These are phyloP conservation scores for Colletotrichum sp. DNA, from an alignment of 2,329 filamentous ascomycete species.

Conservation along the genomic window DNA sequence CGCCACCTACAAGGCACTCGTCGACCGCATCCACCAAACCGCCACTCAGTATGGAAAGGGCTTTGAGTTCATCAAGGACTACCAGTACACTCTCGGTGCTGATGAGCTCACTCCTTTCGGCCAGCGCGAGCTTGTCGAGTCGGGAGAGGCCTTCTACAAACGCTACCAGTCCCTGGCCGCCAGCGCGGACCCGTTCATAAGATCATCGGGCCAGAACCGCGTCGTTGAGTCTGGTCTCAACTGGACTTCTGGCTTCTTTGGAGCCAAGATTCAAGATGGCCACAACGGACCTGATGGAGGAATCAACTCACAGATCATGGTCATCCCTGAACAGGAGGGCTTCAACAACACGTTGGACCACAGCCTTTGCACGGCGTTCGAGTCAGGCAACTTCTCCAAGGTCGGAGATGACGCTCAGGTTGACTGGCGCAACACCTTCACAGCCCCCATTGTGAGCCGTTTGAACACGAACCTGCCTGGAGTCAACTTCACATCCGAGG, in stretches of 20 bases:
- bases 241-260: conserved; percentile 77
- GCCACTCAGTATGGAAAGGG: conserved; percentile 63
- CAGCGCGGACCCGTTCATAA: conserved; percentile 69
- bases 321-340: conserved; percentile 69
- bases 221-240: conserved; percentile 78
- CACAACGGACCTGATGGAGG: conserved; percentile 37
- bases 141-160: conserved; percentile 76
- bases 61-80: conserved; percentile 74
- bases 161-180: conserved; percentile 71
- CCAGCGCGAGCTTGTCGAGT: conserved; percentile 72
- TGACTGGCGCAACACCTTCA: conserved; percentile 68
- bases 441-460: conserved; percentile 69
- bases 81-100: conserved; percentile 72
- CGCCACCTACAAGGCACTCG: conserved; percentile 63
- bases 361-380: conserved; percentile 73
- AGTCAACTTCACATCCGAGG: conserved; percentile 64
- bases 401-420: conserved; percentile 56
- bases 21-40: conserved; percentile 64
- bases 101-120: conserved; percentile 74
- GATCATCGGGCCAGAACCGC: conserved; percentile 72
- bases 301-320: conserved; percentile 62
- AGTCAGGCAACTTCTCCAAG: conserved; percentile 57
- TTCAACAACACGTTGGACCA: conserved; percentile 86
- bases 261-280: conserved; percentile 43
- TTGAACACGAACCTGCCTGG: conserved; percentile 74